Evolutionary conservation across 176 grass and related monocot species (phyloP).

Genomic region (maize (Zea mays)): Zm-B73-REFERENCE-NAM-5.0 NC_050104.1:120139501-120140000

Average conservation of each 20-base stretch:
- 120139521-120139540: background rate
- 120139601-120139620: conserved; percentile 12
- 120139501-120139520: background rate
- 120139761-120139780: conserved; percentile 14
- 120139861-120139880: background rate
- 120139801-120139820: conserved; percentile 8
- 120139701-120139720: background rate
- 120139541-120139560: conserved; percentile 10
- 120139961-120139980: conserved; percentile 15
- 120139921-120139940: conserved; percentile 40
- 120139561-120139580: background rate
- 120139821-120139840: background rate
- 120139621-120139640: conserved; percentile 7
- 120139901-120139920: conserved; percentile 43
- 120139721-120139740: conserved; percentile 19
- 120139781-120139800: conserved; percentile 1
- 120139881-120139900: background rate
- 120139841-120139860: background rate
- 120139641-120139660: background rate
- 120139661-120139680: background rate
- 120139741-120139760: conserved; percentile 21
- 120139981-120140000: conserved; percentile 41
- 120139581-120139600: background rate
- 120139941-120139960: conserved; percentile 31
- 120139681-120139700: background rate